phyloP scores from a whole-genome alignment of 306 rosid species.

The Hylodesmum podocarpum region DNA sequence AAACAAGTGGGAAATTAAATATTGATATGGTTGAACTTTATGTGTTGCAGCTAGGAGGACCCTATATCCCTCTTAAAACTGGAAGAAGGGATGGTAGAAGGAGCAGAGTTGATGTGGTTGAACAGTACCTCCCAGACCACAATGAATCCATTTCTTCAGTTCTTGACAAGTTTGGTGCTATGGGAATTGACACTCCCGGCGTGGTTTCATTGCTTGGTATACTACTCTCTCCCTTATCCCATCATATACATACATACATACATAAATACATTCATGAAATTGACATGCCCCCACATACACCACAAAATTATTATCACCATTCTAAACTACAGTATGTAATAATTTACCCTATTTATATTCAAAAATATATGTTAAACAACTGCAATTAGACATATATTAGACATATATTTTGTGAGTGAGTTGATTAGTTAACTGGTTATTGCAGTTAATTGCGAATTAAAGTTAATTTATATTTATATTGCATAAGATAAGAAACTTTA shows the following conservation, averaged over 20 bases:
- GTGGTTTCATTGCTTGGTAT: conserved; percentile 89
- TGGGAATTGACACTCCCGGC: conserved; percentile 89
- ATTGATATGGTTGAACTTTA: not conserved
- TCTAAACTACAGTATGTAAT: too few species aligned
- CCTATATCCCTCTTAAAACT: conserved; percentile 75
- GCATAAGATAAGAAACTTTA: not conserved
- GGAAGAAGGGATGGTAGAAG: conserved; percentile 98
- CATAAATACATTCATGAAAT: not conserved
- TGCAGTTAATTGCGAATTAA: too few species aligned
- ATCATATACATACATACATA: not conserved
- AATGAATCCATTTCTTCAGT: conserved; percentile 89
- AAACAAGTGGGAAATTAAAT: not conserved
- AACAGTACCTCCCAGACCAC: conserved; percentile 92
- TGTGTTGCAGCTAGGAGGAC: conserved; percentile 82
- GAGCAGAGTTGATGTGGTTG: conserved; percentile 87
- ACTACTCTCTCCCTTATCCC: not conserved
- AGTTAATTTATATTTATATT: too few species aligned
- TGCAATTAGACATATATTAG: too few species aligned
- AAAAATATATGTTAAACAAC: too few species aligned
- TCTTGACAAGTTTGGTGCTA: conserved; percentile 79
- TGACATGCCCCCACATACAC: not conserved
- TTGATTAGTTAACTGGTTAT: too few species aligned
- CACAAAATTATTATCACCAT: too few species aligned
- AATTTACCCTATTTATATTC: too few species aligned
- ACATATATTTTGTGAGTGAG: too few species aligned